These are phyloP conservation scores for Globisporangium paddicum DNA, from an alignment of 352 stramenopile species.

Conservation along the genomic window DNA sequence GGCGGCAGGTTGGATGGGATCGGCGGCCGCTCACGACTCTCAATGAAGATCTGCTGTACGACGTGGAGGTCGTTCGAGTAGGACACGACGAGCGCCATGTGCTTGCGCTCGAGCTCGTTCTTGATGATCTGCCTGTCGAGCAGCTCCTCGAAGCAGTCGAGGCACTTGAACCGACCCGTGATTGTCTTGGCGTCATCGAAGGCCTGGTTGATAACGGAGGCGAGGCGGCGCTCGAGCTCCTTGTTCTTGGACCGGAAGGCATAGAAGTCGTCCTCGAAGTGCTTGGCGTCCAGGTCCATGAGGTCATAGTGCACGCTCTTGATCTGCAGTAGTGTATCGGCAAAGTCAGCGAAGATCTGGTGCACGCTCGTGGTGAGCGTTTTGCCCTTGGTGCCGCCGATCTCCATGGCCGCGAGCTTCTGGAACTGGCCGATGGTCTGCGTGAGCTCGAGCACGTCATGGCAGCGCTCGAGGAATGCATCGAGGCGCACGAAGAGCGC, in stretches of 20 bases:
- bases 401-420: slow-evolving; percentile 85
- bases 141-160: slow-evolving; percentile 90
- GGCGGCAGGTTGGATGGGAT: slow-evolving; percentile 89
- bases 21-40: slow-evolving; percentile 79
- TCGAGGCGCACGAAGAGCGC: slow-evolving; percentile 89
- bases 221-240: slow-evolving; percentile 82
- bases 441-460: slow-evolving; percentile 88
- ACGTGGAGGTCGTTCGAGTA: slow-evolving; percentile 78
- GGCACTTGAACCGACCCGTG: slow-evolving; percentile 82
- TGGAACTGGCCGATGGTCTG: slow-evolving; percentile 89
- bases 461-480: slow-evolving; percentile 88
- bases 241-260: slow-evolving; percentile 87
- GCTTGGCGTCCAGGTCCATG: slow-evolving; percentile 86
- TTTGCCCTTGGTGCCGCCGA: slow-evolving; percentile 92
- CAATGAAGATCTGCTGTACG: slow-evolving; percentile 89
- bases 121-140: slow-evolving; percentile 82
- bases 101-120: slow-evolving; percentile 87
- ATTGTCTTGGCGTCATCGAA: slow-evolving; percentile 92
- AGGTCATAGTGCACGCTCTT: slow-evolving; percentile 85
- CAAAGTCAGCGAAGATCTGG: slow-evolving; percentile 88
- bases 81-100: slow-evolving; percentile 70
- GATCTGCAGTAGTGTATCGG: slow-evolving; percentile 69
- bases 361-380: slow-evolving; percentile 87
- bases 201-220: slow-evolving; percentile 87
- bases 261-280: slow-evolving; percentile 92